These are phyloP conservation scores for Anthoceros angustus DNA, from an alignment of 225 moss, liverwort and hornwort genomes.

Conservation along the genomic window DNA sequence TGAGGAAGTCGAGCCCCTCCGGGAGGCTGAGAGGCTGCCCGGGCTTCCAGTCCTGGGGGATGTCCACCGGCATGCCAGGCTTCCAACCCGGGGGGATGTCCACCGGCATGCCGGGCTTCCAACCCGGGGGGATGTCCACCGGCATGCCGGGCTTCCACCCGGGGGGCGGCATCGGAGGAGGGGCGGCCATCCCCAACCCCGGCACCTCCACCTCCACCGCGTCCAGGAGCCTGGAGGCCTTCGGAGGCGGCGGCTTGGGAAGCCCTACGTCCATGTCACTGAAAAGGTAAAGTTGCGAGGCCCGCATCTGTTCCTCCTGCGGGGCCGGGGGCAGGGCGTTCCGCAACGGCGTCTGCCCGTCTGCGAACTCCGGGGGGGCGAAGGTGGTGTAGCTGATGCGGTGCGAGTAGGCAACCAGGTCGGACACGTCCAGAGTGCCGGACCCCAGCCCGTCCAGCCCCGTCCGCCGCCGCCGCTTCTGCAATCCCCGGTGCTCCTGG, in stretches of 20 bases:
- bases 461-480: conserved; percentile 3
- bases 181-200: not conserved
- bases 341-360: conserved; percentile 50
- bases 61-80: conserved; percentile 62
- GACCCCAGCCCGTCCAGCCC: conserved; percentile 28
- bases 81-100: conserved; percentile 42
- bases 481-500: conserved; percentile 35
- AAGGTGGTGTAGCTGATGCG: conserved; percentile 92
- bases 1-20: conserved; percentile 27
- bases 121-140: not conserved
- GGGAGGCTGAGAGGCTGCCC: conserved; percentile 68
- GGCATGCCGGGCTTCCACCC: conserved; percentile 99
- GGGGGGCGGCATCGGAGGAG: conserved; percentile 39
- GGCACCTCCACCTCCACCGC: not conserved
- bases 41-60: conserved; percentile 89
- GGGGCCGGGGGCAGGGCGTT: conserved; percentile 94
- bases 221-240: not conserved
- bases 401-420: conserved; percentile 82
- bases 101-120: conserved; percentile 36
- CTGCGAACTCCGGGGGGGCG: conserved; percentile 83
- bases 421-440: conserved; percentile 39
- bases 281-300: conserved; percentile 68
- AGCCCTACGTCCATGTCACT: conserved; percentile 70
- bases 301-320: conserved; percentile 89
- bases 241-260: conserved; percentile 35